phyloP scores from a whole-genome alignment of 345 rosid species.

The Hibiscus tridactylites region DNA sequence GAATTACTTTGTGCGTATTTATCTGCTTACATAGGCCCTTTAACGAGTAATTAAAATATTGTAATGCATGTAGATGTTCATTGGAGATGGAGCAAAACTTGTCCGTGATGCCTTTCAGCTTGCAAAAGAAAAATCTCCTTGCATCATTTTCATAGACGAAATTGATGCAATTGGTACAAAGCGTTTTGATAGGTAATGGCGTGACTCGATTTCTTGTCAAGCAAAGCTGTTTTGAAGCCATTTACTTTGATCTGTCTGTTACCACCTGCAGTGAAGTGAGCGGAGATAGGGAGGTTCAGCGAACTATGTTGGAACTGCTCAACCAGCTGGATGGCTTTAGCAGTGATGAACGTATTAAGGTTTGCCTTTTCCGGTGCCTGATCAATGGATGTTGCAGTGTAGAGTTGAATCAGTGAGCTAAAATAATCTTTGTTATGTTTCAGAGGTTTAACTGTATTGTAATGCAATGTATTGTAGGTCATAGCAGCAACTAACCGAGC shows the following conservation, averaged over 20 bases:
- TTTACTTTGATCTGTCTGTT: not conserved
- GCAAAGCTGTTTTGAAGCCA: not conserved
- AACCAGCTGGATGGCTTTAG: constrained; percentile 99
- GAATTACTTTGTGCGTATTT: too few species aligned
- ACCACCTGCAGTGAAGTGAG: constrained; percentile 84
- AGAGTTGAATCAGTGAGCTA: not conserved
- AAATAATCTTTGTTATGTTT: not conserved
- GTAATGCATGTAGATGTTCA: constrained; percentile 69
- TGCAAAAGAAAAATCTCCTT: constrained; percentile 98
- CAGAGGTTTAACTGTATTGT: not conserved
- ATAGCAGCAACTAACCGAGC: constrained; percentile 99
- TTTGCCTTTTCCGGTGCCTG: constrained; percentile 7
- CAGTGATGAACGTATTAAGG: constrained; percentile 98
- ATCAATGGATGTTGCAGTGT: not conserved
- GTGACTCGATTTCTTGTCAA: not conserved
- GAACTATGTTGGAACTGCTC: constrained; percentile 96
- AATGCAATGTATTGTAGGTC: constrained; percentile 40
- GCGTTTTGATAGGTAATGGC: constrained; percentile 83
- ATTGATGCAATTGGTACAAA: constrained; percentile 98
- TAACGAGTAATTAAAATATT: not conserved
- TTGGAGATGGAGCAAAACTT: constrained; percentile 99
- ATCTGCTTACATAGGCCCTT: not conserved
- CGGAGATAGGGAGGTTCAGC: constrained; percentile 98
- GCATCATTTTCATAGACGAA: constrained; percentile 98
- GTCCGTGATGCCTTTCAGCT: constrained; percentile 99